Evolutionary conservation across 495 filamentous ascomycete species (phyloP).

Genomic region (Daldinia vernicosa): DNA sequence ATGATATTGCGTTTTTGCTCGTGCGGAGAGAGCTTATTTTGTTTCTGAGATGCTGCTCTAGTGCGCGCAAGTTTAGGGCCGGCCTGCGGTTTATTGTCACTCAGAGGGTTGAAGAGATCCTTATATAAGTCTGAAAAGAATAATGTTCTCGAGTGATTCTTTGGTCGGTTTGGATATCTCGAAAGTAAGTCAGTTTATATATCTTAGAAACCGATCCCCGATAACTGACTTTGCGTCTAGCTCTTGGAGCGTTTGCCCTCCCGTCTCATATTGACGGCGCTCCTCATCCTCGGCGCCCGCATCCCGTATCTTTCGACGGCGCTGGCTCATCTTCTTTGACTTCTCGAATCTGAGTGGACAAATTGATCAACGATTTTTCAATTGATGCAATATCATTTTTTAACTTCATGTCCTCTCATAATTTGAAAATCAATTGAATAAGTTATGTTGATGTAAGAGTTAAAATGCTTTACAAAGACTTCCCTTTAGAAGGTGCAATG

Average conservation of each 20-base stretch:
- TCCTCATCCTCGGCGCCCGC: conserved; percentile 62
- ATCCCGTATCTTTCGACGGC: conserved; percentile 52
- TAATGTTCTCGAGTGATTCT: conserved; percentile 78
- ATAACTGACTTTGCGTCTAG: conserved; percentile 70
- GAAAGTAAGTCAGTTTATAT: conserved; percentile 40
- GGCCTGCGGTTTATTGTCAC: conserved; percentile 81
- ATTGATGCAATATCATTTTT: neutral
- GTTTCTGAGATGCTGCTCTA: conserved; percentile 66
- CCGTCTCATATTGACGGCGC: conserved; percentile 58
- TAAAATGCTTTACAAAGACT: neutral
- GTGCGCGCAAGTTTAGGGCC: conserved; percentile 58
- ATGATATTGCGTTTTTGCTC: conserved; percentile 88
- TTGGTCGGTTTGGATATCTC: conserved; percentile 86
- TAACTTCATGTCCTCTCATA: neutral
- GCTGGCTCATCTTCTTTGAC: conserved; percentile 38
- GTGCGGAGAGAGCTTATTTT: conserved; percentile 72
- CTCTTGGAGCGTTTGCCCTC: conserved; percentile 58
- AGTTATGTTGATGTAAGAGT: neutral
- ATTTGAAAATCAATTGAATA: neutral
- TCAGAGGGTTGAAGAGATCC: conserved; percentile 86
- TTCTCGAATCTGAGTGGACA: neutral
- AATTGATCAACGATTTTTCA: neutral
- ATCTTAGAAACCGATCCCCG: neutral
- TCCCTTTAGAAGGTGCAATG: neutral
- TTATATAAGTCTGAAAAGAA: conserved; percentile 84